Conservation (phyloP, 129 eudicot genomes). For the Artemisia argyi region DNA sequence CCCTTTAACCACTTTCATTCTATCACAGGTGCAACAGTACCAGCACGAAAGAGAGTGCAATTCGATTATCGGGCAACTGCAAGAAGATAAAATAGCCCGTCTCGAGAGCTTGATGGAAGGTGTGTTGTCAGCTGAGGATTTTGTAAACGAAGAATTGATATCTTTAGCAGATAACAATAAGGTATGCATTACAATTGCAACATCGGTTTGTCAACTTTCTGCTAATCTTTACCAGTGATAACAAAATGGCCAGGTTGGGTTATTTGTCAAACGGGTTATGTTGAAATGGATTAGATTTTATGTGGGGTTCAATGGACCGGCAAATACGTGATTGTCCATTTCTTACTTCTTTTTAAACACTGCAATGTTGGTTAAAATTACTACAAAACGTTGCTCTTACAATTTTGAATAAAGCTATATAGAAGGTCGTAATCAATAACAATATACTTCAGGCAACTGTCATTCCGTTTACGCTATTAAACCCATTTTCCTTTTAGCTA, state of each 20-base stretch:
- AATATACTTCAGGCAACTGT: background rate
- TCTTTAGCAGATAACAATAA: constrained; percentile 67
- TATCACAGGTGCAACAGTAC: constrained; percentile 84
- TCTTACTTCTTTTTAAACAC: background rate
- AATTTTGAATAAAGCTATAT: background rate
- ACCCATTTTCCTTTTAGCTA: background rate
- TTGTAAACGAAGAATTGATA: constrained; percentile 65
- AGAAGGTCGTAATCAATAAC: constrained; percentile 6
- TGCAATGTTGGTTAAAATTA: background rate
- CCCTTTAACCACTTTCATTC: constrained; percentile 3
- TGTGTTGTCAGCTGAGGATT: constrained; percentile 74
- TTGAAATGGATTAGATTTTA: background rate
- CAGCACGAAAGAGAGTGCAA: constrained; percentile 94
- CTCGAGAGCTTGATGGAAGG: constrained; percentile 96
- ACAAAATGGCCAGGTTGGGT: constrained; percentile 2
- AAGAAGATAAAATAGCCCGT: constrained; percentile 92
- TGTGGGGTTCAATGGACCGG: background rate
- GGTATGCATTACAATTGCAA: constrained; percentile 36
- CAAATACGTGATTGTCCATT: background rate
- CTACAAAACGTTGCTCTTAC: background rate
- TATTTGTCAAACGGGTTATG: background rate
- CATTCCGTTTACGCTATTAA: background rate
- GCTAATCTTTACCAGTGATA: background rate
- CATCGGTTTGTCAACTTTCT: background rate
- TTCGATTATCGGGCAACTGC: constrained; percentile 72